A percentile compares a stretch with the other conserved stretches of the same genome.
These are phyloP conservation scores for Paraphoma sp. DNA, from an alignment of 2,329 filamentous ascomycete genomes.

Conservation along the genomic window DNA sequence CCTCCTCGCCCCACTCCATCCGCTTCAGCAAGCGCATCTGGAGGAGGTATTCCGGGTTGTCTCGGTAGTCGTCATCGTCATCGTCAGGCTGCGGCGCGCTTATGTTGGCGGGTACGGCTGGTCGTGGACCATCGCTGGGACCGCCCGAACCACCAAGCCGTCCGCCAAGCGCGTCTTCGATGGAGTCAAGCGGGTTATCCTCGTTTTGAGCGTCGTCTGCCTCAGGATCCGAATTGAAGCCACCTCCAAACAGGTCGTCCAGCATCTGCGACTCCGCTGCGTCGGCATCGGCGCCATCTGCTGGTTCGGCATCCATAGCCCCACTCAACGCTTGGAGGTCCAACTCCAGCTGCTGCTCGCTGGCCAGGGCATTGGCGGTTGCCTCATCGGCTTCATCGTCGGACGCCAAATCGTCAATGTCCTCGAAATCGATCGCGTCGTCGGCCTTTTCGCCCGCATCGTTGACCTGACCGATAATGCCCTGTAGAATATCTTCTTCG, in stretches of 20 bases:
- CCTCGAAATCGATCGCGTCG: conserved; percentile 88
- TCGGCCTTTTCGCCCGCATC: conserved; percentile 78
- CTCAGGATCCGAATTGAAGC: conserved; percentile 23
- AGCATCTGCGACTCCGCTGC: conserved; percentile 60
- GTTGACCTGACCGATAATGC: conserved; percentile 44
- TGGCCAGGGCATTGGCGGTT: conserved; percentile 14
- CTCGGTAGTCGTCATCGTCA: conserved; percentile 40
- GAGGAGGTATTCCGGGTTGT: conserved; percentile 6
- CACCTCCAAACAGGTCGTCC: conserved; percentile 52
- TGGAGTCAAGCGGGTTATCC: conserved; percentile 46
- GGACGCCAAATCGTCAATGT: conserved; percentile 88
- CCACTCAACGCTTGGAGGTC: conserved; percentile 11
- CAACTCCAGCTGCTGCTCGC: too few relatives aligned
- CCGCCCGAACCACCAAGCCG: conserved; percentile 8
- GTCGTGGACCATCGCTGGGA: conserved; percentile 21
- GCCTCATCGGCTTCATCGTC: conserved; percentile 61
- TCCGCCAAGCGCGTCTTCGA: conserved; percentile 26
- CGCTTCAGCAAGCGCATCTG: conserved; percentile 42
- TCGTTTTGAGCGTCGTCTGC: conserved; percentile 39
- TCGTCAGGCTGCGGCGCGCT: conserved; percentile 32
- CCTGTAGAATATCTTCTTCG: conserved; percentile 31
- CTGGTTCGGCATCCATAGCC: conserved; percentile 32
- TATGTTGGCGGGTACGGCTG: conserved; percentile 22
- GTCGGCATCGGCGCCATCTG: conserved; percentile 24
- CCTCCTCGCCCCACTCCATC: conserved; percentile 54